Evolutionary conservation across 1,139 yeast species (phyloP).

Genomic region (Kluyveromyces sp.): DNA sequence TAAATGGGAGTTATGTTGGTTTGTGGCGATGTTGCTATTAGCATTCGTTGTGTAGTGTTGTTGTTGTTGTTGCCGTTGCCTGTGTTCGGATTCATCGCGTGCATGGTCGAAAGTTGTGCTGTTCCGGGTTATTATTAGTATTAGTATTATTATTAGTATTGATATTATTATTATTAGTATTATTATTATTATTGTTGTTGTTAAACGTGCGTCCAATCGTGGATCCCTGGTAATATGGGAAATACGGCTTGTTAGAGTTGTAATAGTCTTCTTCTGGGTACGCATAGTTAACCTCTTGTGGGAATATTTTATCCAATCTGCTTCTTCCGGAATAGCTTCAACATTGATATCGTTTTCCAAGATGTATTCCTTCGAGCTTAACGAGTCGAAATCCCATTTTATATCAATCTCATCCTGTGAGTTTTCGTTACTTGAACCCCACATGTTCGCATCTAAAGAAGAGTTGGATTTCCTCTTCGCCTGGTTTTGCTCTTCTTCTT

Average conservation of each 20-base stretch:
- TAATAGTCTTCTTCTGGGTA: conserved; percentile 33
- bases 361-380: conserved; percentile 64
- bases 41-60: conserved; percentile 4
- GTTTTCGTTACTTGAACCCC: conserved; percentile 14
- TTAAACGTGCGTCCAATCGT: conserved; percentile 30
- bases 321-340: conserved; percentile 35
- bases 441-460: conserved; percentile 3
- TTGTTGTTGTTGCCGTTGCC: conserved; percentile 1
- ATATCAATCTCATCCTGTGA: conserved; percentile 46
- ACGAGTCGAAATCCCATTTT: conserved; percentile 84
- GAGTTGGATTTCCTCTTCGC: conserved; percentile 26
- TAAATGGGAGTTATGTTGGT: conserved; percentile 2
- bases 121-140: conserved; percentile 1
- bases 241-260: conserved; percentile 23
- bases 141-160: too few relatives aligned
- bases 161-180: too few relatives aligned
- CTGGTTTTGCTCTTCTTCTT: conserved; percentile 37
- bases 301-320: conserved; percentile 32
- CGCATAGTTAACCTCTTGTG: conserved; percentile 31
- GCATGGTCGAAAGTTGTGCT: conserved; percentile 18
- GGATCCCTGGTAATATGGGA: conserved; percentile 26
- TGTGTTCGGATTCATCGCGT: conserved; percentile 1
- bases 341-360: conserved; percentile 55
- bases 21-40: conserved; percentile 1
- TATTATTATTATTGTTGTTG: conserved; percentile 10